phyloP scores from a whole-genome alignment of 257 asterid genomes.

The Cinchona pubescens region DNA sequence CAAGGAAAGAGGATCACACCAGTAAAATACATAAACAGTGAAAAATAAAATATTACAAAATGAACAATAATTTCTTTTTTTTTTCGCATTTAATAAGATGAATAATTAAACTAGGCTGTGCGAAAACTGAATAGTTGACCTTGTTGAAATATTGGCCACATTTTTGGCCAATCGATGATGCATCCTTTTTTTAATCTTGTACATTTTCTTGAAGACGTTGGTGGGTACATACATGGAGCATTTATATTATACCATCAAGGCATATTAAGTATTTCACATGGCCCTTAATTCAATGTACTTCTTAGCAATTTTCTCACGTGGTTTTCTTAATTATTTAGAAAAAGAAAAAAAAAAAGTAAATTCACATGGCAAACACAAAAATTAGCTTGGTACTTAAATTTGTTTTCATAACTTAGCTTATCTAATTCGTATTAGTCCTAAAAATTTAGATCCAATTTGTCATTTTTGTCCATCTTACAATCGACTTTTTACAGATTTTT shows the following conservation, averaged over 20 bases:
- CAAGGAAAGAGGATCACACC: neutral
- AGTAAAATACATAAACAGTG: neutral
- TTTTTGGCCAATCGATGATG: neutral
- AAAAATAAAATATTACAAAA: neutral
- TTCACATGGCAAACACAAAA: neutral
- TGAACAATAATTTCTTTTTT: neutral
- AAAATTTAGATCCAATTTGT: no score
- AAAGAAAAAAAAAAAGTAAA: neutral
- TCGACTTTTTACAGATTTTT: no score
- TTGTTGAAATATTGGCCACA: conserved; percentile 26
- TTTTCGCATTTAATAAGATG: conserved; percentile 6
- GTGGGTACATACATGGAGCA: neutral
- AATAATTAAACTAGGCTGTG: conserved; percentile 29
- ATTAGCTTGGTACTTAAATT: no score
- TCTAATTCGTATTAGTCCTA: no score
- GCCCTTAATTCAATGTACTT: no score
- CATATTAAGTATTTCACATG: no score
- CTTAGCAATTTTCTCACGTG: neutral
- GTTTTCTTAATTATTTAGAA: neutral
- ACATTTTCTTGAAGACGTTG: neutral
- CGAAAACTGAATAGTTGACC: conserved; percentile 10
- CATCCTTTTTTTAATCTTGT: neutral
- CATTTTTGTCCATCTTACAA: no score
- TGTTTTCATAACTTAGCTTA: no score
- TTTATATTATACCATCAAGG: conserved; percentile 3